Evolutionary conservation across 139 green algal genomes (phyloP), one percentile per base, ranked within the genome.

Genomic region (Desmodesmus armatus): DNA sequence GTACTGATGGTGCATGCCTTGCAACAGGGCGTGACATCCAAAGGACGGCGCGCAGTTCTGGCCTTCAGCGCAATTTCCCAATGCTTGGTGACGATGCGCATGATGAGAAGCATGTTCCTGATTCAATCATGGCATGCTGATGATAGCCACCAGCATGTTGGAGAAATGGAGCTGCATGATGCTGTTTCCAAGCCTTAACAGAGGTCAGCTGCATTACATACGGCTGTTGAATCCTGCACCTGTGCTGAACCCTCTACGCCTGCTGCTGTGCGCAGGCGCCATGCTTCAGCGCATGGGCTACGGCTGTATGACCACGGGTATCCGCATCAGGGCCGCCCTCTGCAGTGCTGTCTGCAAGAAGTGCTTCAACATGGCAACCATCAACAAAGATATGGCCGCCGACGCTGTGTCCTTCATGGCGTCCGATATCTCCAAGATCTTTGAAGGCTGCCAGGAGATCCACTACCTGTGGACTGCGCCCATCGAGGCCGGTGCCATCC

Each of bases 391-490:
- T 5, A 88, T 87, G 55, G 88, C 91, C 0, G 78, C 90, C 19
- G 85, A 89, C 33, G 88, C 87, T 5, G 91, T 94, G 23, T 84
- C 74, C 77, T 94, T 94, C 53, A 87, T 93, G 41, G 86, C 90
- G 37, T 87, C 72, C 33, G 91, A 94, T 75, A 90, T 94, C 62
- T 84, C 84, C 85, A 94, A 94, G 82, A 84, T 91, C 71, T 91
- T 88, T 44, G 86, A 92, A 27, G 89, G 89, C 69, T 79, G 86
- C 85, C 89, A 93, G 89, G 91, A 94, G 90, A 83, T 94, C 23
- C 91, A 94, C 85, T 94, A 93, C 87, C 88, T 94, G 67, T 94
- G 91, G 91, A 91, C 88, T 29, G 87, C 88, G 7, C 91, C 91
- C 27, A 78, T 93, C 17, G 91, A 94, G 84, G 91, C 91, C 21